A percentile compares a stretch with the other conserved stretches of the same genome.
Conservation (phyloP, 2,329 filamentous ascomycete species). For the Aspergillaceae sp. region DNA sequence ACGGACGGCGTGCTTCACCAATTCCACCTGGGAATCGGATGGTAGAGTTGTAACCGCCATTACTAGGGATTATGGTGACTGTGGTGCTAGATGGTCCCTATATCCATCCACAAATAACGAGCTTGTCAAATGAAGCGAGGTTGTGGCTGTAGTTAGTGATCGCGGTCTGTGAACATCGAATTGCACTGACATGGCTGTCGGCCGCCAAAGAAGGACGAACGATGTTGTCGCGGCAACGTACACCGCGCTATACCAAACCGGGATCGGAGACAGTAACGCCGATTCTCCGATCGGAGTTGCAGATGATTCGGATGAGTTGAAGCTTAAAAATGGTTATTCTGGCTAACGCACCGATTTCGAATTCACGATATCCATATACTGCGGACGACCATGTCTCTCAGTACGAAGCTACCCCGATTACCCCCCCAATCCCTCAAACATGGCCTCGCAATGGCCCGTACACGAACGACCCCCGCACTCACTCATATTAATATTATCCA, state of each 20-base stretch:
- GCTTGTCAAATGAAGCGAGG: not conserved
- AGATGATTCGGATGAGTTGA: not conserved
- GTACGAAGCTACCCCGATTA: constrained; percentile 5
- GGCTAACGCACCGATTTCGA: not conserved
- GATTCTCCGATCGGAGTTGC: not conserved
- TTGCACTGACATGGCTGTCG: not conserved
- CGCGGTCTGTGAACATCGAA: constrained; percentile 3
- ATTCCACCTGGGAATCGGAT: constrained; percentile 26
- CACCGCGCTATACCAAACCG: constrained; percentile 8
- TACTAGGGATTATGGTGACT: not conserved
- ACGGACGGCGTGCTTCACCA: constrained; percentile 48
- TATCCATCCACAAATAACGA: not conserved
- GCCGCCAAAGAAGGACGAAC: not conserved
- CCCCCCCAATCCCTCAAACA: not conserved
- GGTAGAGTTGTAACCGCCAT: constrained; percentile 29
- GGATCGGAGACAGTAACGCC: constrained; percentile 5
- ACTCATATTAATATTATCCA: too few relatives aligned
- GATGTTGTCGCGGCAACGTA: constrained; percentile 7
- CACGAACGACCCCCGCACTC: not conserved
- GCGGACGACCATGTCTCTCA: constrained; percentile 7
- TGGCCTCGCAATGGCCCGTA: not conserved
- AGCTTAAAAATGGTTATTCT: not conserved
- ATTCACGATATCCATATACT: not conserved
- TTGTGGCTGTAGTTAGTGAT: constrained; percentile 9
- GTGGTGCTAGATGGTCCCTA: not conserved